Base-by-base conservation (phyloP, 345 rosid species). In the Salix viminalis region DNA sequence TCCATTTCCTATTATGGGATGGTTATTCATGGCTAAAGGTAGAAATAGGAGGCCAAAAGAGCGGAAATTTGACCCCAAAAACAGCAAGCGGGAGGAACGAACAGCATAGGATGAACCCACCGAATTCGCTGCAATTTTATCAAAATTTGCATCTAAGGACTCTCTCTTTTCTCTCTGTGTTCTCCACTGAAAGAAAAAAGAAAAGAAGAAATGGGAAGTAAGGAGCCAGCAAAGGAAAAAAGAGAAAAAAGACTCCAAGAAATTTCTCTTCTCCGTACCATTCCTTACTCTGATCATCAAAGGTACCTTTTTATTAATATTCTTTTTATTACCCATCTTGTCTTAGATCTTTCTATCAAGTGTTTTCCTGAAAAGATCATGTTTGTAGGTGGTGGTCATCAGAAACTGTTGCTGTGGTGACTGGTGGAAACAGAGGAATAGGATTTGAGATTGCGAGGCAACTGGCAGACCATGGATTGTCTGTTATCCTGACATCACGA, bases 371-470 rank as follows among this genome's bases (percentile, higher is more conserved):
- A 46, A 46, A 46, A 46, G 16, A 46, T 46, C 18, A 46, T 13
- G 50, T 50, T 78, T 72, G 28, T 78, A 94, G 98, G 85, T 95
- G 99, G 99, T 95, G 99, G 99, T 88, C 99, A 1, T 36, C 81
- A 48, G 92, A 91, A 74, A 95, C 97, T 10, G 81, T 95, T 75
- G 97, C 97, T 8, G 95, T 94, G 65, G 97, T 94, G 72, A 94
- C 97, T 1, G 98, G 98, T 36, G 91, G 92, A 1, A 94, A 92
- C 56, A 87, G 98, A 85, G 98, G 98, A 24, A 94, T 94, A 44
- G 98, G 98, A 8, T 94, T 92, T 79, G 98, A 94, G 86, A 90
- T 89, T 75, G 95, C 82, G n/a, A 89, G 91, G 67, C 98, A 94
- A 79, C 92, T 94, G 13, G 97, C 94, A 1, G 91, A 79, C 6